These are phyloP conservation scores for Rutstroemia sydowiana DNA, from an alignment of 2,329 filamentous ascomycete species.

Conservation along the genomic window DNA sequence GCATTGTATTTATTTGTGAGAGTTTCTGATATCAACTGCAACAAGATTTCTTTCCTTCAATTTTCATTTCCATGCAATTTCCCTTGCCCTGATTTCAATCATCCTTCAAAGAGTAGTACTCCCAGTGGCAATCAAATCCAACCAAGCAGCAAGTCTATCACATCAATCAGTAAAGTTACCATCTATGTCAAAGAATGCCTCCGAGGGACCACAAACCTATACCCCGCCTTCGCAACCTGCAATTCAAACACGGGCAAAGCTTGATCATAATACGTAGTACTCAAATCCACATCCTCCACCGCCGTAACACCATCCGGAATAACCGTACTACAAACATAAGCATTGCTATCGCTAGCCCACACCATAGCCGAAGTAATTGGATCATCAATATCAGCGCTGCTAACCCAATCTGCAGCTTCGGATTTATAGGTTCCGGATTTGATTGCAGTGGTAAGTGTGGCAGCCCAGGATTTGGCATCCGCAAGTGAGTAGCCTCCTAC, in stretches of 20 bases:
- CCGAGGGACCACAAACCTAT: slow-evolving; percentile 33
- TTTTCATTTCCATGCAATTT: too few relatives aligned
- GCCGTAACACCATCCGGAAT: slow-evolving; percentile 53
- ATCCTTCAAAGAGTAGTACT: slow-evolving; percentile 4
- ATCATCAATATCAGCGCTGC: slow-evolving; percentile 14
- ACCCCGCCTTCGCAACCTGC: slow-evolving; percentile 61
- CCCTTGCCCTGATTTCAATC: too few relatives aligned
- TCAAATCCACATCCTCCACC: slow-evolving; percentile 49
- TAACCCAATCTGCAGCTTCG: slow-evolving; percentile 15
- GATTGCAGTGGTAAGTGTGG: slow-evolving; percentile 48
- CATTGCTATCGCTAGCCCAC: slow-evolving; percentile 60
- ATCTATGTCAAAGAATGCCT: neutral
- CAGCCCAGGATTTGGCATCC: slow-evolving; percentile 48
- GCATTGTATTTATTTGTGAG: too few relatives aligned
- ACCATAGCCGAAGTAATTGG: slow-evolving; percentile 36
- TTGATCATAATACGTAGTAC: slow-evolving; percentile 50
- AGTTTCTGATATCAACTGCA: too few relatives aligned
- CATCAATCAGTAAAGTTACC: neutral
- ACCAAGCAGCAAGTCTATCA: slow-evolving; percentile 50
- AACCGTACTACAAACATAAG: slow-evolving; percentile 53
- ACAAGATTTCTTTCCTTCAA: too few relatives aligned
- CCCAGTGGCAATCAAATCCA: slow-evolving; percentile 49
- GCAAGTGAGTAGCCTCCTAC: slow-evolving; percentile 46
- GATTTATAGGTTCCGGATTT: slow-evolving; percentile 45
- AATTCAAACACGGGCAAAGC: slow-evolving; percentile 56